Conservation (phyloP, 2,329 filamentous ascomycete species). For the Alternaria hordeiaustralica region DNA sequence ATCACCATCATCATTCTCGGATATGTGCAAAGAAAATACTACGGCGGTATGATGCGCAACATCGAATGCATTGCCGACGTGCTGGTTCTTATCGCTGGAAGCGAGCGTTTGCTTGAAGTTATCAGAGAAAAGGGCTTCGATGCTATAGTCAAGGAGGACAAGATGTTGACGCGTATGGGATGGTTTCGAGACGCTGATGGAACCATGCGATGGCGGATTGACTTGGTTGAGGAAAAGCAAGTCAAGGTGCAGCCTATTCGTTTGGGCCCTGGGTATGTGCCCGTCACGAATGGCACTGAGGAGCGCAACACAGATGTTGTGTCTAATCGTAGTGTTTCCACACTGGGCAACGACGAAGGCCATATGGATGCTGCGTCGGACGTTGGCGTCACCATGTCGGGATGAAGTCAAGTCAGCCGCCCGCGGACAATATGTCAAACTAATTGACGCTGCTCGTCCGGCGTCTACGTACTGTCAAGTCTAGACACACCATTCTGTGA, state of each 20-base stretch:
- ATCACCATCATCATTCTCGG: not conserved
- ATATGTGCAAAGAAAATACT: not conserved
- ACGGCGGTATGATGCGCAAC: not conserved
- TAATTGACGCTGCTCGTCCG: too few species aligned
- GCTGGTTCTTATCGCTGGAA: not conserved
- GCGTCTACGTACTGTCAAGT: too few species aligned
- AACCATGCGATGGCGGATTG: not conserved
- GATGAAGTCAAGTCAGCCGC: not conserved
- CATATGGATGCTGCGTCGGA: not conserved
- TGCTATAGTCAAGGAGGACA: not conserved
- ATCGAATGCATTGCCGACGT: not conserved
- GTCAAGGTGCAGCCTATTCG: not conserved
- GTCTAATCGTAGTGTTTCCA: not conserved
- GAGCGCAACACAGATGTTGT: not conserved
- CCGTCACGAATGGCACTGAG: not conserved
- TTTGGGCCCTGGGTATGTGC: not conserved
- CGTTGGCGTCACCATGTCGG: not conserved
- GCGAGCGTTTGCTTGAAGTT: not conserved
- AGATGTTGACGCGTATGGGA: not conserved
- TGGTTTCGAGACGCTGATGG: not conserved
- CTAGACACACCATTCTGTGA: too few species aligned
- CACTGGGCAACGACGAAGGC: not conserved
- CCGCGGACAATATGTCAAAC: too few species aligned
- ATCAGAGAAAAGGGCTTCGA: not conserved
- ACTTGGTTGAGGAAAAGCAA: not conserved